Base-by-base conservation (phyloP, 1,139 yeast species). In the Suhomyces bolitotheri region DNA sequence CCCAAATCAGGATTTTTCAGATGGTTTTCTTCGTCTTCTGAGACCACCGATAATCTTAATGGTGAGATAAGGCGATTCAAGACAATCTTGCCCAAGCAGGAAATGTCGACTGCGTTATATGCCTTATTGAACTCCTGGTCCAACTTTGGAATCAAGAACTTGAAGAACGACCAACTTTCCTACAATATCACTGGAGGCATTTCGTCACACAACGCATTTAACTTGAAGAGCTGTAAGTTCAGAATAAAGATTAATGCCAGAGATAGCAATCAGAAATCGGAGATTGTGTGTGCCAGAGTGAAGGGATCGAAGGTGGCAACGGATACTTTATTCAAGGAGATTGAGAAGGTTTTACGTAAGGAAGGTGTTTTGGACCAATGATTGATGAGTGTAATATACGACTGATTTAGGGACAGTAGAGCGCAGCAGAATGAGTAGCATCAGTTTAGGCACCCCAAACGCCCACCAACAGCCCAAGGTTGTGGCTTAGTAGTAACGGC, bases 121-220 rank as follows among this genome's bases (percentile, higher is more conserved):
- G 78, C 85, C 25, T 70, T 82, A 41, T 64, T 83, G 48, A 66
- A 61, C 34, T 78, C 83, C 9, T 83, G 92, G 92, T 73, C 79
- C 11, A 78, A 76, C 45, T 82, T 82, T 51, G 90, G 92, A 7
- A 62, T 83, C 52, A 78, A 74, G 47, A 73, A 77, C 41, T 68
- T 83, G 43, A 64, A 63, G 31, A 62, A 75, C 35, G 75, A 73
- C 47, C 64, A 67, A 25, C 58, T 65, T 11, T 61, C 66, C 7
- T 60, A 63, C 47, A 65, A 65, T 24, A 69, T 83, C 25, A 73
- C 73, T 15, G 90, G 88, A 31, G 70, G 76, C 14, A 73, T 83
- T 29, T 68, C 86, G 2, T 79, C 75, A 45, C 66, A 72, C 43
- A 82, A 82, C 56, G 68, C 82, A 1, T 64, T 82, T 50, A 76